Conservation (phyloP, 2,329 filamentous ascomycete genomes). For the Aureobasidium sp. region DNA sequence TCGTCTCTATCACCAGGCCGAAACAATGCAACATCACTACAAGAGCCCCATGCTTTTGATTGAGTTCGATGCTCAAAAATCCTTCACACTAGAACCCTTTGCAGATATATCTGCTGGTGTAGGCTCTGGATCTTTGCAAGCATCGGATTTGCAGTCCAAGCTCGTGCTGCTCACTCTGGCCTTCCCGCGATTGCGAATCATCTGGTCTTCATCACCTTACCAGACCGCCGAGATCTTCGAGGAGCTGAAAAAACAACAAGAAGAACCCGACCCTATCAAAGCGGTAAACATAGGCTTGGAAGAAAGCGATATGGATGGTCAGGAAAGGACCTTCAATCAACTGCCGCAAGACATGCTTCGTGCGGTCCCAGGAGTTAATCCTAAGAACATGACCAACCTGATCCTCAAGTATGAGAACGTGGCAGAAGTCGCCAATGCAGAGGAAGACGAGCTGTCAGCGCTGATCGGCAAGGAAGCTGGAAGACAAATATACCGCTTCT, state of each 20-base stretch:
- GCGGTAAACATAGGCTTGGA: constrained; percentile 79
- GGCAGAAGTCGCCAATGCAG: constrained; percentile 78
- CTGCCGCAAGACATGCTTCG: constrained; percentile 87
- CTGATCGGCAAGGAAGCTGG: constrained; percentile 73
- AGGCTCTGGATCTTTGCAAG: constrained; percentile 52
- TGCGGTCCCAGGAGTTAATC: constrained; percentile 74
- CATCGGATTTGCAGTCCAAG: constrained; percentile 81
- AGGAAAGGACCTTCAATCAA: constrained; percentile 66
- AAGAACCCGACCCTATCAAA: constrained; percentile 82
- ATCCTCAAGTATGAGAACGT: constrained; percentile 69
- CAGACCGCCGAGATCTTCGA: constrained; percentile 97
- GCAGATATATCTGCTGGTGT: constrained; percentile 52
- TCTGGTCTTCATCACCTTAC: constrained; percentile 90
- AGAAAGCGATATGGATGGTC: constrained; percentile 42
- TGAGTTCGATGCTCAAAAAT: constrained; percentile 96
- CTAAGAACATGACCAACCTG: constrained; percentile 67
- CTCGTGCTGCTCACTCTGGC: constrained; percentile 86
- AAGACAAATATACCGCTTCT: constrained; percentile 72
- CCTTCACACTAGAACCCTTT: constrained; percentile 73
- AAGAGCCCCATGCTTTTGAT: constrained; percentile 84
- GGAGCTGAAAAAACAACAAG: constrained; percentile 79
- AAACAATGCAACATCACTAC: constrained; percentile 93
- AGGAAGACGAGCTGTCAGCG: constrained; percentile 61
- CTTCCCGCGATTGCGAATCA: constrained; percentile 81
- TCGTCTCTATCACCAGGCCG: constrained; percentile 82